phyloP scores from a whole-genome alignment of 164 flowering plant species.

The Cinnamomum micranthum region DNA sequence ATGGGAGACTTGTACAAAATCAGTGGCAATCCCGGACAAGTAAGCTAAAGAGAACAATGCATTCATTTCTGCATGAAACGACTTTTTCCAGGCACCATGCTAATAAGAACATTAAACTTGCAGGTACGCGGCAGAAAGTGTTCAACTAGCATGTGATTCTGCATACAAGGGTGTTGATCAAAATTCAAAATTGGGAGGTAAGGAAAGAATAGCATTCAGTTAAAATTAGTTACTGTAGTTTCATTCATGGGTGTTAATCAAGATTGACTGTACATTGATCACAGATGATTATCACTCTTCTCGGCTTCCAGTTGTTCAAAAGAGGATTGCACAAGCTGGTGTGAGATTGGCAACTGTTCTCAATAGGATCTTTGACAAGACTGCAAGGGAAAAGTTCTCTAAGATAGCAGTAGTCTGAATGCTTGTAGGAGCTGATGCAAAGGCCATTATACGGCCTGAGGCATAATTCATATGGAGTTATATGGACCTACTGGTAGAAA shows the following conservation, averaged over 20 bases:
- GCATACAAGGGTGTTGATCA: constrained; percentile 1
- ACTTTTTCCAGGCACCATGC: neutral
- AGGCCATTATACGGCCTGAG: neutral
- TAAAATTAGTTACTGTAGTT: too few species aligned
- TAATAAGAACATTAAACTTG: neutral
- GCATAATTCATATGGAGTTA: too few species aligned
- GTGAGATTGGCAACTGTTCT: constrained; percentile 12
- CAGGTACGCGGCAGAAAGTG: constrained; percentile 12
- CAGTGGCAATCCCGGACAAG: constrained; percentile 5
- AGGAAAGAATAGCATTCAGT: neutral
- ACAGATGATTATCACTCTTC: constrained; percentile 9
- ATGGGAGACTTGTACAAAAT: constrained; percentile 7
- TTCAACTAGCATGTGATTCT: constrained; percentile 5
- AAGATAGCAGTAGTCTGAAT: neutral
- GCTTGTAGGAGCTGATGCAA: neutral
- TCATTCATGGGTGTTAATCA: neutral
- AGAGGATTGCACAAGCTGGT: constrained; percentile 17
- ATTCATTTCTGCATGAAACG: neutral
- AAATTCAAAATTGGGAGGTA: constrained; percentile 3
- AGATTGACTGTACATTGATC: neutral
- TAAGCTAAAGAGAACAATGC: neutral
- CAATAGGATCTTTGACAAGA: neutral
- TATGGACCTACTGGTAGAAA: neutral
- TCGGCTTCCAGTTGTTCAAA: constrained; percentile 3
- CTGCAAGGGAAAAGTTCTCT: neutral